Conservation (phyloP, 768 basidiomycete species). For the Crepidotus variabilis region DNA sequence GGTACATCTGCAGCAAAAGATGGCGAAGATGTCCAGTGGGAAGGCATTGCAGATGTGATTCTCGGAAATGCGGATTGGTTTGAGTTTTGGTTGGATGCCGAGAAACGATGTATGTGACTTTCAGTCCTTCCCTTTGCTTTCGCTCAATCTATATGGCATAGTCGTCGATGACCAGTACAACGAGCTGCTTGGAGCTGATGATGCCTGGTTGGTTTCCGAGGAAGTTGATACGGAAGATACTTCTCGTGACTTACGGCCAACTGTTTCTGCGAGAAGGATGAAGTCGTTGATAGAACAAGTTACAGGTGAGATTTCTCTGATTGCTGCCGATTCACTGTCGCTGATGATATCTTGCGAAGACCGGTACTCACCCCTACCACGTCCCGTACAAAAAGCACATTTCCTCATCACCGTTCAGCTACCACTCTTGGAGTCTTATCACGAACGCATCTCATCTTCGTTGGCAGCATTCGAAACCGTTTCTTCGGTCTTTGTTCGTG, state of each 20-base stretch:
- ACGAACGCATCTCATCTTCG: constrained; percentile 72
- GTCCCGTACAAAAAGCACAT: constrained; percentile 68
- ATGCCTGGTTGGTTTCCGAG: constrained; percentile 84
- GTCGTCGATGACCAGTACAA: constrained; percentile 88
- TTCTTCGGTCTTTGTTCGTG: constrained; percentile 82
- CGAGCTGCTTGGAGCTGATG: constrained; percentile 71
- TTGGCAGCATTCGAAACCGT: constrained; percentile 93
- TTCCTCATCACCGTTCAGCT: constrained; percentile 87
- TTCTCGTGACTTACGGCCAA: constrained; percentile 54
- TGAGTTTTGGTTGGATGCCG: constrained; percentile 83
- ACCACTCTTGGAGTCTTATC: constrained; percentile 77
- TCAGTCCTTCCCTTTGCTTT: not conserved
- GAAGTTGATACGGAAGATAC: constrained; percentile 42
- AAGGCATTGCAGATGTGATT: constrained; percentile 78
- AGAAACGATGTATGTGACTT: constrained; percentile 74
- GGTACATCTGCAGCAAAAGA: constrained; percentile 41
- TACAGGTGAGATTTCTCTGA: constrained; percentile 54
- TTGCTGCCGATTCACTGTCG: not conserved
- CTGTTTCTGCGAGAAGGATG: constrained; percentile 79
- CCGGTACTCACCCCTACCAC: constrained; percentile 87
- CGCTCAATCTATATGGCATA: constrained; percentile 25
- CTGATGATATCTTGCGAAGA: constrained; percentile 46
- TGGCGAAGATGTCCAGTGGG: constrained; percentile 42
- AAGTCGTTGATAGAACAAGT: constrained; percentile 89
- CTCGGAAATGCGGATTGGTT: constrained; percentile 88